These are phyloP conservation scores for Fistulinella cinereoalba DNA, from an alignment of 1,284 basidiomycete genomes.

Conservation along the genomic window DNA sequence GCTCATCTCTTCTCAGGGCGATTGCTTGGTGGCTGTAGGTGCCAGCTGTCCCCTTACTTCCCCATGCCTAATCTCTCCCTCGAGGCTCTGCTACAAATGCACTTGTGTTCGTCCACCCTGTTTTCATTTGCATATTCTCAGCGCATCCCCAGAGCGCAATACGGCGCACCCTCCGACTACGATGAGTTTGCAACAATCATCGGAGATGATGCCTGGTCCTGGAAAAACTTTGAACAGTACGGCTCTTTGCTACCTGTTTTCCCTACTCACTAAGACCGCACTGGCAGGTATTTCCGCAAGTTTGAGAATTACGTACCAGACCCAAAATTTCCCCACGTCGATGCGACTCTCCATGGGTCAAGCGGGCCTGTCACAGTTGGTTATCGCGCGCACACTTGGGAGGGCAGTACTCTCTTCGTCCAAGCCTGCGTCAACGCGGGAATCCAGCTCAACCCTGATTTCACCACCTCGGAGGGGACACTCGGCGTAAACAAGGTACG, in stretches of 20 bases:
- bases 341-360: constrained; percentile 44
- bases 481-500: constrained; percentile 31
- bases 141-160: constrained; percentile 55
- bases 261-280: no score
- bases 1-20: constrained; percentile 41
- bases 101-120: constrained; percentile 45
- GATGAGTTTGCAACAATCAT: constrained; percentile 62
- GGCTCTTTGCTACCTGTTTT: no score
- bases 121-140: constrained; percentile 2
- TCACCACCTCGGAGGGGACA: constrained; percentile 32
- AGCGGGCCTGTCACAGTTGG: constrained; percentile 49
- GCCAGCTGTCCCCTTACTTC: neutral
- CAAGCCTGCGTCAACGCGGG: constrained; percentile 30
- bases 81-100: constrained; percentile 66
- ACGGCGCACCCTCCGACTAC: constrained; percentile 65
- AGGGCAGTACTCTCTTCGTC: constrained; percentile 22
- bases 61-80: neutral
- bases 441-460: constrained; percentile 32
- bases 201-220: constrained; percentile 62
- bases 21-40: constrained; percentile 67
- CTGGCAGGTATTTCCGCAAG: constrained; percentile 64
- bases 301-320: constrained; percentile 55
- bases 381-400: constrained; percentile 25
- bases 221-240: constrained; percentile 51
- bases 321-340: constrained; percentile 45